These are phyloP conservation scores for Corchorus capsularis DNA, from an alignment of 345 rosid species.

Conservation along the genomic window DNA sequence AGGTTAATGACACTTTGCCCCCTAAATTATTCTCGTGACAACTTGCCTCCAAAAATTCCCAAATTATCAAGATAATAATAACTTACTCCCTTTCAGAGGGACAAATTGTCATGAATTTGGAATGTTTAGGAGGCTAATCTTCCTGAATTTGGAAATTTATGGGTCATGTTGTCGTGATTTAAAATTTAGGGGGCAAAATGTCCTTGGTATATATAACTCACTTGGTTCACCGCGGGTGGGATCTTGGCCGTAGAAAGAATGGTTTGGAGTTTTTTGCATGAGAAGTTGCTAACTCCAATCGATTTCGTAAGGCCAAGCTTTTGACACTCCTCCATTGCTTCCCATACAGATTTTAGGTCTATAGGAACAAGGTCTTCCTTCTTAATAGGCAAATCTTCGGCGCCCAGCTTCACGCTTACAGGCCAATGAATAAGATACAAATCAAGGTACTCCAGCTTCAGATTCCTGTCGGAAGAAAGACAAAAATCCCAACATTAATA, in stretches of 20 bases:
- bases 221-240: constrained; percentile 42
- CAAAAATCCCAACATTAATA: too few relatives aligned
- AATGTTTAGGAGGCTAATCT: too few relatives aligned
- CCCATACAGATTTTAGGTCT: constrained; percentile 35
- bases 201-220: neutral
- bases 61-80: too few relatives aligned
- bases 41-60: too few relatives aligned
- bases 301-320: constrained; percentile 36
- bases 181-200: too few relatives aligned
- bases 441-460: constrained; percentile 35
- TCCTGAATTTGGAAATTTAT: too few relatives aligned
- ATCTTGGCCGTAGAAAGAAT: constrained; percentile 34
- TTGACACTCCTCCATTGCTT: constrained; percentile 48
- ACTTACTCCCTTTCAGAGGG: too few relatives aligned
- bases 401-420: constrained; percentile 17
- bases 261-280: constrained; percentile 34
- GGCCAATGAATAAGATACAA: constrained; percentile 40
- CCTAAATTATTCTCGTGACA: too few relatives aligned
- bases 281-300: constrained; percentile 46
- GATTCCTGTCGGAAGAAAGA: constrained; percentile 24
- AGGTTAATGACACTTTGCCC: too few relatives aligned
- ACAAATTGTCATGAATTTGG: too few relatives aligned
- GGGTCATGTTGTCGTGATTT: too few relatives aligned
- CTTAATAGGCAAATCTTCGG: neutral
- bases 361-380: constrained; percentile 30